Base-by-base conservation (phyloP, 2,329 filamentous ascomycete genomes). In the Didymella keratinophila region DNA sequence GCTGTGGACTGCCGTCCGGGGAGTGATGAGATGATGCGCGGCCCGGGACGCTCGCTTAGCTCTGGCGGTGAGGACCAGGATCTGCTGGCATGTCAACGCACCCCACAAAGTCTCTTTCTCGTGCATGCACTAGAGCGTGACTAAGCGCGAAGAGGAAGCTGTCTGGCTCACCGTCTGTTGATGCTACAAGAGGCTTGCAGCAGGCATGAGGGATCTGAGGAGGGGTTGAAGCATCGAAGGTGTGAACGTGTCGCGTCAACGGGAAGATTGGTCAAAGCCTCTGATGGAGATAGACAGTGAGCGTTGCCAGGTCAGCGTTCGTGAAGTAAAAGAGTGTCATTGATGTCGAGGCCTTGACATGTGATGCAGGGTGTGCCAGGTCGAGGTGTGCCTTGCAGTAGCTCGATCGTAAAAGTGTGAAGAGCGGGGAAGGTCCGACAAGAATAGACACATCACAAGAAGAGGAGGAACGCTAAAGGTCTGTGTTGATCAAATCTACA, bases 11-110 rank as follows among this genome's bases (percentile, higher is more conserved):
- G 36, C 34, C 47, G 23, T 44, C 49, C 37, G 49, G 49, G 49
- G 50, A 30, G 20, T 16, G 27, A 12, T 53, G 39, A 49, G 28
- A 21, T 45, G 37, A 44, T 25, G 50, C 49, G 56, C 56, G 50
- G 44, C 39, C 23, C 55, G 55, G 56, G 28, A 34, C 50, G 56
- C 62, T 61, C 57, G 59, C 55, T 64, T 60, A 60, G 47, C 62
- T 41, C 56, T 55, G 56, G 65, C 65, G 65, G 65, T 68, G 64
- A 63, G 47, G 54, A 51, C 52, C 49, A 25, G 44, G 53, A 55
- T 61, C 59, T 46, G 56, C 56, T 56, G 47, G 42, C 56, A 52
- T 37, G 36, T 43, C 51, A 8, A 30, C 42, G 34, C 42, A 46
- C 56, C 52, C 56, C 56, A 59, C 54, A 46, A 39, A 11, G 37